These are phyloP conservation scores for Thuidium tamariscinum DNA, from an alignment of 225 moss, liverwort and hornwort genomes.

Conservation along the genomic window DNA sequence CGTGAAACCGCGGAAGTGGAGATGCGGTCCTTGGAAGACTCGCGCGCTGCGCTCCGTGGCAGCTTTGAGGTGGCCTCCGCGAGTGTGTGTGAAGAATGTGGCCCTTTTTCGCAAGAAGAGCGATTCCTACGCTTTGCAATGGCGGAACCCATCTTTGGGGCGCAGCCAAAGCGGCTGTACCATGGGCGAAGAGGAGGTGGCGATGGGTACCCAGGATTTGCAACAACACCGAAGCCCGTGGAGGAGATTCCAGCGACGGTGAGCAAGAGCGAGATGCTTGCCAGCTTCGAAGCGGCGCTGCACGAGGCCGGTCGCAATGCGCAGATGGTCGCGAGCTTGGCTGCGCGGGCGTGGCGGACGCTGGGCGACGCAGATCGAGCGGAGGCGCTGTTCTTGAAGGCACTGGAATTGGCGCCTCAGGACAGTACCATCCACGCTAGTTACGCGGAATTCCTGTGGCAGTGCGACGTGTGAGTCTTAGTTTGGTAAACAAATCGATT, in stretches of 20 bases:
- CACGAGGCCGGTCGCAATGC: not conserved
- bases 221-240: not conserved
- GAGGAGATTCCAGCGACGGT: not conserved
- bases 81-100: not conserved
- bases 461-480: not conserved
- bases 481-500: not conserved
- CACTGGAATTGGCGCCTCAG: not conserved
- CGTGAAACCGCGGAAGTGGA: not conserved
- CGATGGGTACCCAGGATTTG: not conserved
- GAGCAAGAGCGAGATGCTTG: not conserved
- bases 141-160: not conserved
- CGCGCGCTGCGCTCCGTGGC: not conserved
- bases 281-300: not conserved
- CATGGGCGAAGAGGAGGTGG: constrained; percentile 14
- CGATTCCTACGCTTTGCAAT: not conserved
- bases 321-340: not conserved
- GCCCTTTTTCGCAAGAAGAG: not conserved
- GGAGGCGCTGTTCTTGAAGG: not conserved
- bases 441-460: constrained; percentile 18
- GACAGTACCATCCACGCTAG: constrained; percentile 7
- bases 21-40: not conserved
- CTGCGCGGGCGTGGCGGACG: not conserved
- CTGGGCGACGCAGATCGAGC: constrained; percentile 1
- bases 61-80: not conserved
- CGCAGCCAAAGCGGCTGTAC: not conserved